Percentiles rank a stretch among this genome's conserved stretches.
These are phyloP conservation scores for Cicer pinnatifidum DNA, from an alignment of 306 rosid genomes.

Conservation along the genomic window DNA sequence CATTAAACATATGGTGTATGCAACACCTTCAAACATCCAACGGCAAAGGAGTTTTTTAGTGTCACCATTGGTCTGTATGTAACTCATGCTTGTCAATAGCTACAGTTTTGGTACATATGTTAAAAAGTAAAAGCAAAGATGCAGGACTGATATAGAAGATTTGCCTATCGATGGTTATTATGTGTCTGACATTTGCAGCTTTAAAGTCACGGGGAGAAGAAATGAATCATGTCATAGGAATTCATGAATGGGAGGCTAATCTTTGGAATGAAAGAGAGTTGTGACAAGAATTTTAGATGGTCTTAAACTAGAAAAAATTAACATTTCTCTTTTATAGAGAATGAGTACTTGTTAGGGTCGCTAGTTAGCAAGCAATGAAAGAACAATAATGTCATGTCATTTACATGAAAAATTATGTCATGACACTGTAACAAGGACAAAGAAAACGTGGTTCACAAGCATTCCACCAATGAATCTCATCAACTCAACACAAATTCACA, in stretches of 20 bases:
- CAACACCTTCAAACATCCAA: conserved; percentile 7
- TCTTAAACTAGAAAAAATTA: conserved; percentile 2
- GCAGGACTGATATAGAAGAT: conserved; percentile 28
- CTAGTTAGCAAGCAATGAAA: conserved; percentile 5
- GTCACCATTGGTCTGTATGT: conserved; percentile 5
- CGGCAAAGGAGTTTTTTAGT: neutral
- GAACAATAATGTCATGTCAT: neutral
- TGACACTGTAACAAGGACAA: neutral
- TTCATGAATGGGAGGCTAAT: neutral
- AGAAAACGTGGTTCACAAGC: conserved; percentile 2
- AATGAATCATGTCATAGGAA: conserved; percentile 30
- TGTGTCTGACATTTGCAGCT: neutral
- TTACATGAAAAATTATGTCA: conserved; percentile 28
- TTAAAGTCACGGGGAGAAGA: conserved; percentile 5
- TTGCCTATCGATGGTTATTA: conserved; percentile 16
- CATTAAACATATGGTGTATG: neutral
- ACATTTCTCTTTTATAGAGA: neutral
- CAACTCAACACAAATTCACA: conserved; percentile 9
- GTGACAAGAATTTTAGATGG: conserved; percentile 5
- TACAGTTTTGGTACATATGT: conserved; percentile 19
- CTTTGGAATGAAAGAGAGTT: neutral
- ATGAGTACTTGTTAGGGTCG: neutral
- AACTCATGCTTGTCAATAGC: neutral
- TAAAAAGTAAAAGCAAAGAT: conserved; percentile 28
- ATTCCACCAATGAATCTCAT: conserved; percentile 18